A percentile compares a stretch with the other conserved stretches of the same genome.
Conservation (phyloP, 1,284 basidiomycete genomes). For the Microbotryum intermedium region DNA sequence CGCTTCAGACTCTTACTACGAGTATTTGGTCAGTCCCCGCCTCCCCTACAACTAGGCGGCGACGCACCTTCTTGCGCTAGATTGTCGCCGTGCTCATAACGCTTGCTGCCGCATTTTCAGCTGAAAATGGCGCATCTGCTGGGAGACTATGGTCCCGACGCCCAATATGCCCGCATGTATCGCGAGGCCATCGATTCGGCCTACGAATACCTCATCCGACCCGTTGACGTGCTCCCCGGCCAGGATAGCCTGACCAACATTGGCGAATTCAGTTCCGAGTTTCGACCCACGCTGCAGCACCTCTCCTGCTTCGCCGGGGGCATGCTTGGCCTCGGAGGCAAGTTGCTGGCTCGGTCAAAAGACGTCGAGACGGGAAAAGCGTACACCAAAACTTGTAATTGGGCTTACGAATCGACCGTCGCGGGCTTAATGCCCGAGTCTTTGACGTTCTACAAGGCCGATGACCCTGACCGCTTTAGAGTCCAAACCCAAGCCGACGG, state of each 20-base stretch:
- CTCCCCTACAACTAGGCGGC: too few species aligned
- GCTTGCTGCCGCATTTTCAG: neutral
- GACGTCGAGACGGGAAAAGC: conserved; percentile 40
- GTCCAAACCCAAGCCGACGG: too few species aligned
- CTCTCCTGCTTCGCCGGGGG: conserved; percentile 49
- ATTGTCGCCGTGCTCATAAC: neutral
- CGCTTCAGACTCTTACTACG: conserved; percentile 46
- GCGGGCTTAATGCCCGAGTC: conserved; percentile 43
- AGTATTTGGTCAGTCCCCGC: conserved; percentile 41
- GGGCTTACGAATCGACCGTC: conserved; percentile 42
- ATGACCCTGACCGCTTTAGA: conserved; percentile 19
- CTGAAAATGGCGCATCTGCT: conserved; percentile 31
- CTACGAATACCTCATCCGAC: conserved; percentile 40
- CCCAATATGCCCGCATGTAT: conserved; percentile 46
- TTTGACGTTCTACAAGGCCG: conserved; percentile 37
- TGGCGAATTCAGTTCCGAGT: conserved; percentile 13
- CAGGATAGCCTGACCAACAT: conserved; percentile 38
- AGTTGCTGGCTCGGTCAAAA: conserved; percentile 40
- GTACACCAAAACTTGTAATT: conserved; percentile 48
- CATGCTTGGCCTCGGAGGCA: conserved; percentile 48
- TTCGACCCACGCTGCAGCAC: conserved; percentile 36
- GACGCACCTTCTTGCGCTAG: neutral
- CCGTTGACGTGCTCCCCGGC: conserved; percentile 42
- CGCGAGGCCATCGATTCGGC: conserved; percentile 43
- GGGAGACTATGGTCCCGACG: neutral